A percentile compares a stretch with the other conserved stretches of the same genome.
These are phyloP conservation scores for Aspergillus terreus DNA, from an alignment of 2,329 filamentous ascomycete species.

Conservation along the genomic window DNA sequence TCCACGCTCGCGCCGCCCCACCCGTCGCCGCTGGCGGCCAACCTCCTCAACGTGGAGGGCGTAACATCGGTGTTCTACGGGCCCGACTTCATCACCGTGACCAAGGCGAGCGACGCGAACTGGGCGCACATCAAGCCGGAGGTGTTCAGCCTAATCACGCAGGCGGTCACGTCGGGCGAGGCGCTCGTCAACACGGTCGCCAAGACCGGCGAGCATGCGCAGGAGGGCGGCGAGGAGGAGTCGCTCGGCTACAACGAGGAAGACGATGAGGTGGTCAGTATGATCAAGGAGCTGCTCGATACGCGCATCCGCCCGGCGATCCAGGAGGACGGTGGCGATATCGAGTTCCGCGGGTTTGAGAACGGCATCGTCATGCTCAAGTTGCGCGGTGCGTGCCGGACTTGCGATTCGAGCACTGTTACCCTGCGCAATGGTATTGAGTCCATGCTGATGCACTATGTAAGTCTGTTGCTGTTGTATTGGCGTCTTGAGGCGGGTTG, in stretches of 20 bases:
- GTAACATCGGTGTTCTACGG: constrained; percentile 96
- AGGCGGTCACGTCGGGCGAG: constrained; percentile 80
- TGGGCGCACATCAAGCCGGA: constrained; percentile 97
- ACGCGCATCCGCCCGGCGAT: constrained; percentile 93
- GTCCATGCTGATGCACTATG: constrained; percentile 96
- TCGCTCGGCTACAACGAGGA: constrained; percentile 80
- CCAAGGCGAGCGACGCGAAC: constrained; percentile 79
- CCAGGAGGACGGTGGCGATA: constrained; percentile 96
- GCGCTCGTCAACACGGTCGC: constrained; percentile 71
- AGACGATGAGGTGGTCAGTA: constrained; percentile 89
- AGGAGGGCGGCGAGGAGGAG: constrained; percentile 56
- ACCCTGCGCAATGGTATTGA: constrained; percentile 98
- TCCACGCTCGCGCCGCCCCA: constrained; percentile 84
- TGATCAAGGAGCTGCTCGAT: constrained; percentile 98
- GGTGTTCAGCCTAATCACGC: constrained; percentile 91
- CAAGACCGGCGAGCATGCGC: constrained; percentile 52
- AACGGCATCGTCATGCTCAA: constrained; percentile 82
- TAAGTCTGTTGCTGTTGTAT: constrained; percentile 47
- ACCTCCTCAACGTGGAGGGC: constrained; percentile 89
- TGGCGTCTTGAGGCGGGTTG: neutral
- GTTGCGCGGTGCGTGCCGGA: constrained; percentile 86
- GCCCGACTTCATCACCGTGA: constrained; percentile 93
- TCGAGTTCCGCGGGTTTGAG: constrained; percentile 88
- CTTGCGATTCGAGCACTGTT: constrained; percentile 94
- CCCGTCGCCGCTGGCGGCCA: constrained; percentile 84